Evolutionary conservation across 805 yeast genomes (phyloP).

Genomic region (Pichia rugopelliculosa): DNA sequence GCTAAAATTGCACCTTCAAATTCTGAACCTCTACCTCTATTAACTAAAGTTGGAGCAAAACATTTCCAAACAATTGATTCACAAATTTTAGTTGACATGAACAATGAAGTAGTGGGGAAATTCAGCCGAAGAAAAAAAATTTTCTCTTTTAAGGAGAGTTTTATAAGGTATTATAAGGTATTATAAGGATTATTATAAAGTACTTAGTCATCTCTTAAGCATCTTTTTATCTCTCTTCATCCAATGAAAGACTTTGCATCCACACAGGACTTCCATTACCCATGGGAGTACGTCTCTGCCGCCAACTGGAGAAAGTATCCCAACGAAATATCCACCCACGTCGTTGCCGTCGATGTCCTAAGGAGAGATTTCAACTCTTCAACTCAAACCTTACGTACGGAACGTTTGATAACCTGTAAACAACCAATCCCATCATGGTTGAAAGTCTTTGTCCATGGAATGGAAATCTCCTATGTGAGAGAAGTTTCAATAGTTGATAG

Average conservation of each 20-base stretch:
- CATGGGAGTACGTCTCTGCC: constrained; percentile 92
- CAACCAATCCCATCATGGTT: constrained; percentile 87
- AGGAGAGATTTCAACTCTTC: constrained; percentile 57
- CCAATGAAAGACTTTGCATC: constrained; percentile 75
- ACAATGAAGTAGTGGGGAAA: constrained; percentile 85
- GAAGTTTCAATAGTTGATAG: constrained; percentile 85
- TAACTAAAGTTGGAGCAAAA: constrained; percentile 93
- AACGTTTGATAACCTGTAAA: constrained; percentile 80
- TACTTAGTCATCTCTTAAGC: too few relatives aligned
- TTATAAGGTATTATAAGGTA: too few relatives aligned
- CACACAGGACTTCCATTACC: constrained; percentile 62
- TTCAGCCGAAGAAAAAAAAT: too few relatives aligned
- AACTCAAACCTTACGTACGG: constrained; percentile 59
- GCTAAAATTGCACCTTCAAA: constrained; percentile 96
- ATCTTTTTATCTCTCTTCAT: background rate
- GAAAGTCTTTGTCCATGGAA: constrained; percentile 61
- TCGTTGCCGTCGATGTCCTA: constrained; percentile 84
- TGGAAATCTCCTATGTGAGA: constrained; percentile 69
- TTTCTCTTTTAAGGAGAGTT: too few relatives aligned
- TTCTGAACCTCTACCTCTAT: constrained; percentile 90
- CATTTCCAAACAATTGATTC: constrained; percentile 97
- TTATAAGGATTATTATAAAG: too few relatives aligned
- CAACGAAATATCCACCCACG: constrained; percentile 88
- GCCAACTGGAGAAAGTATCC: constrained; percentile 98
- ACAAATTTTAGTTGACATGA: constrained; percentile 95